Conservation (phyloP, 148 eudicot genomes). For the Vaccinium myrtillus region DNA sequence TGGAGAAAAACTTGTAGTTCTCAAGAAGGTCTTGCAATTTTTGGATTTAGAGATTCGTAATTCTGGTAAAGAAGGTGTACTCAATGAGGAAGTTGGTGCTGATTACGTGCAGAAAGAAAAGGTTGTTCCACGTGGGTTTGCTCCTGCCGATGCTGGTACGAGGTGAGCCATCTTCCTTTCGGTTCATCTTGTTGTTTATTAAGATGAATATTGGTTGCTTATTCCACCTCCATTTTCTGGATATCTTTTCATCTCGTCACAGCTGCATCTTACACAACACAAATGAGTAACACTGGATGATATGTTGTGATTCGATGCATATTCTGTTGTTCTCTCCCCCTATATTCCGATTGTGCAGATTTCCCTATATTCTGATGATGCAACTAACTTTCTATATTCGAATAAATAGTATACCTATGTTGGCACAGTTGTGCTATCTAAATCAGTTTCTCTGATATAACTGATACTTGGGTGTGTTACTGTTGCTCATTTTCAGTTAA, state of each 20-base stretch:
- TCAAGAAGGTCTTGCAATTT: slow-evolving; percentile 47
- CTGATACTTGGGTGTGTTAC: background rate
- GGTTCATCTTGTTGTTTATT: background rate
- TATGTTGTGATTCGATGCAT: background rate
- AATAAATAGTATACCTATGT: background rate
- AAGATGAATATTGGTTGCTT: slow-evolving; percentile 1
- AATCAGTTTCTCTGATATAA: background rate
- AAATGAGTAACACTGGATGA: background rate
- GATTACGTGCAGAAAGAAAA: slow-evolving; percentile 99
- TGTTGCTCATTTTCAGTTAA: background rate
- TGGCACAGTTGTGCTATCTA: background rate
- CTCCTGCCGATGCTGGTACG: slow-evolving; percentile 58
- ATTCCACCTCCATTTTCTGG: background rate
- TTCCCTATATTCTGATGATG: background rate
- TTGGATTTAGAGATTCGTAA: slow-evolving; percentile 70
- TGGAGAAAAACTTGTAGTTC: slow-evolving; percentile 70
- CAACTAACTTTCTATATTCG: background rate
- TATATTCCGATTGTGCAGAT: too few relatives aligned
- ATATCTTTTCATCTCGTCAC: background rate
- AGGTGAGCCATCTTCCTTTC: slow-evolving; percentile 55
- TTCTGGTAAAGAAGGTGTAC: slow-evolving; percentile 67
- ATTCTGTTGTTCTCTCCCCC: background rate
- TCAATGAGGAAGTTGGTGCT: slow-evolving; percentile 96
- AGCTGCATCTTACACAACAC: background rate
- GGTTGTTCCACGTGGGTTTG: slow-evolving; percentile 66